Evolutionary conservation across 2,329 filamentous ascomycete genomes (phyloP), one percentile per base, ranked within the genome.

Genomic region (Ilyonectria sp.): DNA sequence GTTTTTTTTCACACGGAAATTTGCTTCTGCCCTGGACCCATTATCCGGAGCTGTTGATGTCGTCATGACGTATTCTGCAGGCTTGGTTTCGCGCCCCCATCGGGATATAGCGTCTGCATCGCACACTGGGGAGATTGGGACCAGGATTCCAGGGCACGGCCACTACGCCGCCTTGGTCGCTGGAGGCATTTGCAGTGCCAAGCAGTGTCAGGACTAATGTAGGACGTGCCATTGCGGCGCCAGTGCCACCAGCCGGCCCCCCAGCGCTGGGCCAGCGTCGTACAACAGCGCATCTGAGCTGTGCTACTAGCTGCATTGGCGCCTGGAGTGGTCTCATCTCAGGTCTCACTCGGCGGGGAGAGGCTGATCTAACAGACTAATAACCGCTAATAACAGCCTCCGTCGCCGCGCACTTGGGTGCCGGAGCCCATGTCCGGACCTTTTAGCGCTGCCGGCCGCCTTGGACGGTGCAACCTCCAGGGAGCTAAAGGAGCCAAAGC

Each of bases 31-130:
- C 43, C 10, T 40, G 46, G 49, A 17, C 46, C 37, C 37, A 37
- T 53, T 44, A 15, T 60, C 33, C 44, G 50, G 33, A 33, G 50
- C 43, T 47, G 31, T 37, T 60, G 63, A 65, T 49, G 63, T 47
- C 17, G 19, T 15, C 29, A 74, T 74, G 72, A 74, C 72, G 72
- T 74, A 71, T 52, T 40, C 46, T 68, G 61, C 67, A 66, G 60
- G 65, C 60, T 49, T 57, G 19, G 21, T 54, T 26, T 67, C 59
- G 57, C 60, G 37, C 58, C 59, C 43, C 40, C 63, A 73, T 73
- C 71, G 71, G 57, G 19, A 53, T 71, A 59, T 64, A 66, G 71
- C 71, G 71, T 71, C 66, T 21, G 61, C 64, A 73, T 73, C 70
- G 70, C 59, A 11, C 46, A 64, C 60, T 65, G 50, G 52, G 54